Base-by-base conservation (phyloP, 2,329 filamentous ascomycete genomes). In the Neocatenulostroma microsporum region DNA sequence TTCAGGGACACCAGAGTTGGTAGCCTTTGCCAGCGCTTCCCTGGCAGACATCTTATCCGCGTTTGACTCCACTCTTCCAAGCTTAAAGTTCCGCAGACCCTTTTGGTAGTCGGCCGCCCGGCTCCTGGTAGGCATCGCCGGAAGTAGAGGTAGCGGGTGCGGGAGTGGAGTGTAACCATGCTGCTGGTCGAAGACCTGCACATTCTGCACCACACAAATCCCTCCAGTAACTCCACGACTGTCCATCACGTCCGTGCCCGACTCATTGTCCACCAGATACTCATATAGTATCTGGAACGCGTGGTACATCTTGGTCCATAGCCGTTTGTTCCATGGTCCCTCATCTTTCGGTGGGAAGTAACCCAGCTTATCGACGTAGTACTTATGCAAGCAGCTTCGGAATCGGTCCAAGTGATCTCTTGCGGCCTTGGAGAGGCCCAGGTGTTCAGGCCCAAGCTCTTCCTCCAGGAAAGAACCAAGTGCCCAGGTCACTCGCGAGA, bases 211-310 rank as follows among this genome's bases (percentile, higher is more conserved):
- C 0, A 80, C 75, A 52, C 80, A 84, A 6, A 87, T 74, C 0
- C 82, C 82, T 4, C 80, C 81, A 30, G 73, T 73, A 0, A 75
- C 72, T 3, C 46, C 51, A 7, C 45, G 42, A 19, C 38, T 47
- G 38, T 46, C 49, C 4, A 47, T 32, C 19, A 37, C 41, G 39
- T 51, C 48, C 13, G 28, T 41, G 8, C 41, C 42, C 15, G 73
- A 75, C 3, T 62, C 63, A 4, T 68, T 64, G 48, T 91, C 82
- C 1, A 81, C 81, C 1, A 91, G 66, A 31, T 81, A 78, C 21
- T 79, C 69, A 56, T 87, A 86, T 0, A 89, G 62, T 2, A 72
- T 75, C 34, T 76, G 70, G 46, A 91, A 87, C 46, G 89, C 84
- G 21, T 69, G 62, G 26, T 73, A 72, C 74, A 89, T 80, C 3